Percentiles rank a stretch among this genome's conserved stretches.
Conservation (phyloP, 371 early-diverging fungal species). For the Haplosporangium sp. region DNA sequence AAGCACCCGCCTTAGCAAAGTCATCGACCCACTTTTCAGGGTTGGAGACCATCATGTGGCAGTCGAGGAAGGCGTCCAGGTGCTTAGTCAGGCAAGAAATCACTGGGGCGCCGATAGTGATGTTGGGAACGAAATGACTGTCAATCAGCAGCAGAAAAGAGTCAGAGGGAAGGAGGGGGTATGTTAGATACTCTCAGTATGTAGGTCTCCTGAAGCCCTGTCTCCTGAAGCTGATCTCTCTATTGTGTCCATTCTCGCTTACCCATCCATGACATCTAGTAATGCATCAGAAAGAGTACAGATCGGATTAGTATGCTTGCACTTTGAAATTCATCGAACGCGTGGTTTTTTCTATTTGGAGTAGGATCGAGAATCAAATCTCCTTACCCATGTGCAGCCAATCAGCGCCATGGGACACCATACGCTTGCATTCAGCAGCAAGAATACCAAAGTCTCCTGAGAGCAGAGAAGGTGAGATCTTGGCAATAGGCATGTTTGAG, state of each 20-base stretch:
- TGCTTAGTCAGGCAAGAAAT: conserved; percentile 89
- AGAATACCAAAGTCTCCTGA: conserved; percentile 93
- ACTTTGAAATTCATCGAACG: not conserved
- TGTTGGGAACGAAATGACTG: conserved; percentile 98
- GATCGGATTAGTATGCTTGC: not conserved
- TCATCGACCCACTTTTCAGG: conserved; percentile 97
- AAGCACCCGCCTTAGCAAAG: conserved; percentile 94
- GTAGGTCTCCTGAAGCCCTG: too few relatives aligned
- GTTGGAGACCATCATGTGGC: conserved; percentile 97
- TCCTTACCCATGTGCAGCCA: conserved; percentile 91
- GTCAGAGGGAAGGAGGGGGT: too few relatives aligned
- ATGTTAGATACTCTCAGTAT: too few relatives aligned
- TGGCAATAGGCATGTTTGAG: conserved; percentile 72
- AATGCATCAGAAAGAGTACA: not conserved
- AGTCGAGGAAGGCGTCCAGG: conserved; percentile 94
- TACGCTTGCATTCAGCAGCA: conserved; percentile 88
- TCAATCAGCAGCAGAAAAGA: not conserved
- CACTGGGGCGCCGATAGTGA: conserved; percentile 96
- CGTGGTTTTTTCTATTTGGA: not conserved
- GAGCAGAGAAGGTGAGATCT: conserved; percentile 93
- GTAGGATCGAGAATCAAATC: not conserved
- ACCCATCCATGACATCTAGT: conserved; percentile 89
- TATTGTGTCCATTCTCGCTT: conserved; percentile 31
- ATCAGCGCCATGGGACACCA: conserved; percentile 93
- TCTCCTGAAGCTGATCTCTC: too few relatives aligned